Base-by-base conservation (phyloP, 805 yeast genomes). In the Ogataea naganishii region DNA sequence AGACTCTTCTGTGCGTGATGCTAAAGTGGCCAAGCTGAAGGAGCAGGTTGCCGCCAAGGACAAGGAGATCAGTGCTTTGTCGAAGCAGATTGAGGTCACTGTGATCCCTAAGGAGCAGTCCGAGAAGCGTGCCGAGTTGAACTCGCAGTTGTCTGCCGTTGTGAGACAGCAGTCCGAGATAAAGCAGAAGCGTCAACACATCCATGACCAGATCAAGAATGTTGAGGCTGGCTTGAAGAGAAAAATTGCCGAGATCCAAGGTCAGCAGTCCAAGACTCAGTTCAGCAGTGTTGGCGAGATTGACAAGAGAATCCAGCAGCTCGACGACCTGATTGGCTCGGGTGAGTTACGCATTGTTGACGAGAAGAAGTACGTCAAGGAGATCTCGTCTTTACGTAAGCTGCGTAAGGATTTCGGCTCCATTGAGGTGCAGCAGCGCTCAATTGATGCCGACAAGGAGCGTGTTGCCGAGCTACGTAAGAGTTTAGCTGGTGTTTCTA, bases 261-360 rank as follows among this genome's bases (percentile, higher is more conserved):
- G 76, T 24, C 69, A 75, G 50, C 74, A 80, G 35, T 68, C 84
- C 35, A 83, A 80, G 61, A 66, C 71, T 58, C 72, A 62, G 41
- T 88, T 73, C 69, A 77, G 76, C 54, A 60, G 65, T 27, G 71
- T 68, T 37, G 76, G 62, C 21, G 94, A 82, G 39, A 78, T 82
- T 42, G 86, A 81, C 44, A 62, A 63, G 35, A 74, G 78, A 56
- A 66, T 82, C 48, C 51, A 53, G 35, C 64, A 64, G 41, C 71
- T 85, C 49, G 96, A 92, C 53, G 69, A 67, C 24, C 64, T 69
- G 42, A 78, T 92, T 38, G 83, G 81, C 33, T 60, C 80, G 29
- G 97, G 97, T 39, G 59, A 68, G 26, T 66, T 92, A 53, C 73
- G 83, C 46, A 74, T 92, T 49, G 96, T 86, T 31, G 95, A 89